A percentile compares a stretch with the other conserved stretches of the same genome.
Conservation (phyloP, 2,329 filamentous ascomycete species). For the Ceratocystis variospora region DNA sequence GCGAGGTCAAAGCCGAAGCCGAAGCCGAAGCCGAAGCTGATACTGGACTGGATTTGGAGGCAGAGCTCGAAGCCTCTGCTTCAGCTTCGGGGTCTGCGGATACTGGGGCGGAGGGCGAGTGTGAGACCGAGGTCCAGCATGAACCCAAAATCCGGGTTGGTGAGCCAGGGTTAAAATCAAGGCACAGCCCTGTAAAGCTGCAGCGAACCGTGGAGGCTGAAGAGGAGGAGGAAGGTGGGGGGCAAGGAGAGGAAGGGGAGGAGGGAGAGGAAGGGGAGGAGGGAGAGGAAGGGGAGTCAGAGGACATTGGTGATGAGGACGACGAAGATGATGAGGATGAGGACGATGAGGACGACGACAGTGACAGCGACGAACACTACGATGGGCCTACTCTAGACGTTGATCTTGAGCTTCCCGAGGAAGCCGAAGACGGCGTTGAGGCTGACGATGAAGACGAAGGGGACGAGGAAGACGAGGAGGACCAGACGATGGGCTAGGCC, state of each 20-base stretch:
- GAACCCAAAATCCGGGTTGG: background rate
- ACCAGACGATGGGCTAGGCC: slow-evolving; percentile 10
- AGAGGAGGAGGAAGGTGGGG: background rate
- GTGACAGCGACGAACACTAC: slow-evolving; percentile 6
- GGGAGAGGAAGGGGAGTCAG: background rate
- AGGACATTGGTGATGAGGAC: slow-evolving; percentile 17
- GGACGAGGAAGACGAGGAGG: slow-evolving; percentile 13
- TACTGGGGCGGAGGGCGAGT: background rate
- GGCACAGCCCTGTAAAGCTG: background rate
- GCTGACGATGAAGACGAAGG: slow-evolving; percentile 13
- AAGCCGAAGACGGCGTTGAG: slow-evolving; percentile 19
- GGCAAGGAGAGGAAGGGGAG: background rate
- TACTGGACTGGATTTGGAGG: background rate
- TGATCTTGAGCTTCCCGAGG: slow-evolving; percentile 14
- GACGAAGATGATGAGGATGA: slow-evolving; percentile 21
- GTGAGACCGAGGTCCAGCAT: background rate
- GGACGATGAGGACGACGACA: slow-evolving; percentile 19
- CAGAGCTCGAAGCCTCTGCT: too few species aligned
- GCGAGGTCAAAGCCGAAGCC: background rate
- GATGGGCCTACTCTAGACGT: slow-evolving; percentile 17
- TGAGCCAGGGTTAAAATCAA: background rate
- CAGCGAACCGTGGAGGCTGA: background rate
- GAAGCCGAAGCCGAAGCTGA: background rate
- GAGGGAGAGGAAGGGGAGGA: background rate
- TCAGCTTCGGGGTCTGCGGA: too few species aligned